Base-by-base conservation (phyloP, 108 stramenopile species). In the Nitzschia palea region DNA sequence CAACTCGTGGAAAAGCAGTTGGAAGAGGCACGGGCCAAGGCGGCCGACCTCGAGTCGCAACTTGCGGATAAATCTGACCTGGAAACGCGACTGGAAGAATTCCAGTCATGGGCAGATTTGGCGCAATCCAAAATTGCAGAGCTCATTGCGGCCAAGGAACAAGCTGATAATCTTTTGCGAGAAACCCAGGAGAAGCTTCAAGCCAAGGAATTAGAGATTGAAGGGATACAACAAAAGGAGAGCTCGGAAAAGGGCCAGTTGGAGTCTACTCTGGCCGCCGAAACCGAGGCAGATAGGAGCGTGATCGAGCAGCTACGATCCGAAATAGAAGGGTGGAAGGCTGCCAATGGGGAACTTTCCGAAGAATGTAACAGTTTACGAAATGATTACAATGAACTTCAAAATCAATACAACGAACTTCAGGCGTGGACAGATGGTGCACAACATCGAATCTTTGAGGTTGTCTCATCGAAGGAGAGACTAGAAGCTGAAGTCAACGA, bases 81-180 rank as follows among this genome's bases (percentile, higher is more conserved):
- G 17, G 65, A 80, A 40, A 61, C 36, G 23, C 81, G 69, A 36
- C 31, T 86, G 33, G 47, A 50, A 44, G 80, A 85, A 72, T 83
- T 88, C 37, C 68, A 80, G 40, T 60, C 71, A 25, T 88, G 86
- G 86, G 57, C 80, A 25, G 82, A 83, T 15, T 62, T 74, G 42
- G 80, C 76, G 1, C 84, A 85, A 59, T 45, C 33, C 36, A 80
- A 78, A 34, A 78, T 85, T 27, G 51, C 74, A 26, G 84, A 88
- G 27, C 51, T 88, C 33, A 63, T 85, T 35, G 44, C 63, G 1
- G 70, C 76, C 9, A 79, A 73, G 44, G 18, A 71, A 40, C 30
- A 22, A 25, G 55, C 48, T 10, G 44, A 71, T 10, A 30, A 40
- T 2, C 12, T 56, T n/a, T 22, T 54, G 22, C 4, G 35, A 18